Evolutionary conservation across 1,284 basidiomycete genomes (phyloP).

Genomic region (Puccinia triticina): DNA sequence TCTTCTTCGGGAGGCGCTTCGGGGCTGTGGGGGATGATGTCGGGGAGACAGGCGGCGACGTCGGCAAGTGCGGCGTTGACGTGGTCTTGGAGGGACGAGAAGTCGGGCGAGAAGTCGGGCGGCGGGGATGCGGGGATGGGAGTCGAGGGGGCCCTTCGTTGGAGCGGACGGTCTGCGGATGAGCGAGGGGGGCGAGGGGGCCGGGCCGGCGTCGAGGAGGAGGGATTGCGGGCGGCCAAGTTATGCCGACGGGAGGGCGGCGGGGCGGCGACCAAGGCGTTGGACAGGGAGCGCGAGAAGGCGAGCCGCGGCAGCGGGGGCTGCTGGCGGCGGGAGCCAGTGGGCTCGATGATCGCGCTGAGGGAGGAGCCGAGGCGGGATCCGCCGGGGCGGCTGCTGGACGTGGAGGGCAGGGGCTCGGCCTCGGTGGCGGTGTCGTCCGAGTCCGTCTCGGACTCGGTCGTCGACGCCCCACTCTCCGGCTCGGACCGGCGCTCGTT

Average conservation of each 20-base stretch:
- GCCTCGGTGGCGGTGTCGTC: constrained; percentile 18
- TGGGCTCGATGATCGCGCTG: constrained; percentile 40
- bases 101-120: constrained; percentile 1
- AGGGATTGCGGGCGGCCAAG: neutral
- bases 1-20: neutral
- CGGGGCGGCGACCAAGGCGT: constrained; percentile 8
- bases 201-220: neutral
- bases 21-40: neutral
- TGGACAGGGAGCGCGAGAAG: constrained; percentile 26
- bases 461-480: neutral
- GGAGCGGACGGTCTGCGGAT: neutral
- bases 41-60: constrained; percentile 39
- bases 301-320: constrained; percentile 9
- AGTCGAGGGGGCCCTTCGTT: neutral
- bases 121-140: neutral
- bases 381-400: neutral
- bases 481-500: neutral
- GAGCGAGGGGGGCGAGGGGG: neutral
- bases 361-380: constrained; percentile 47
- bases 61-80: constrained; percentile 50
- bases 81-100: constrained; percentile 42
- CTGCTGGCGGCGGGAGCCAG: constrained; percentile 5
- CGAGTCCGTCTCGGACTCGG: constrained; percentile 13
- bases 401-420: neutral
- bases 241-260: constrained; percentile 23